phyloP scores from a whole-genome alignment of 2,329 filamentous ascomycete species.

The Herpotrichia juniperi region DNA sequence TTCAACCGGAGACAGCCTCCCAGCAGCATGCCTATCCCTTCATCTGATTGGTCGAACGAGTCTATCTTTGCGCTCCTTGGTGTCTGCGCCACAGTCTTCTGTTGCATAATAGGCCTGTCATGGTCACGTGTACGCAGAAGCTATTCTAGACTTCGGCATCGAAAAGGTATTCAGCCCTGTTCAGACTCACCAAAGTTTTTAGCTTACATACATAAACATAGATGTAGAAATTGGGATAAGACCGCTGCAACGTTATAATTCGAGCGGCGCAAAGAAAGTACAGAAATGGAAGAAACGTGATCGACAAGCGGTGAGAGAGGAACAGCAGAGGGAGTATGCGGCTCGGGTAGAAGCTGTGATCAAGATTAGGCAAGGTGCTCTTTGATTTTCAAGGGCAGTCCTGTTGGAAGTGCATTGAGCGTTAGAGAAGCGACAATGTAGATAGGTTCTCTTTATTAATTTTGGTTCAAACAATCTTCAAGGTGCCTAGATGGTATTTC shows the following conservation, averaged over 20 bases:
- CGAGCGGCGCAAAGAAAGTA: not conserved
- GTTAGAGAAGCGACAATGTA: no score
- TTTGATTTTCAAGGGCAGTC: no score
- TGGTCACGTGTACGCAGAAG: not conserved
- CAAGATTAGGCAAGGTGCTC: not conserved
- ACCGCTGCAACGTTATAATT: not conserved
- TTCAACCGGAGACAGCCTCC: no score
- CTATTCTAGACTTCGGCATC: no score
- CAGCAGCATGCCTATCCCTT: no score
- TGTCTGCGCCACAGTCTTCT: conserved; percentile 2
- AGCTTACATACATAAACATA: no score
- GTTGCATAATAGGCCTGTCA: not conserved
- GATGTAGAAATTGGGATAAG: not conserved
- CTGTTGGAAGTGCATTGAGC: no score
- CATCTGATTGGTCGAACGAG: conserved; percentile 2
- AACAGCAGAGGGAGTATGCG: not conserved
- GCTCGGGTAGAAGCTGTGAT: not conserved
- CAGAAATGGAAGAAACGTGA: not conserved
- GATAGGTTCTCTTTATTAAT: no score
- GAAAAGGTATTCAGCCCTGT: no score
- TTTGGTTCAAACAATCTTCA: no score
- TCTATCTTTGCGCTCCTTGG: conserved; percentile 3
- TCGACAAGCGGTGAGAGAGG: not conserved
- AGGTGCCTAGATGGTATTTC: no score
- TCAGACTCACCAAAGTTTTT: no score